Conservation (phyloP, 164 flowering plant species). For the Tetrastigma voinierianum region DNA sequence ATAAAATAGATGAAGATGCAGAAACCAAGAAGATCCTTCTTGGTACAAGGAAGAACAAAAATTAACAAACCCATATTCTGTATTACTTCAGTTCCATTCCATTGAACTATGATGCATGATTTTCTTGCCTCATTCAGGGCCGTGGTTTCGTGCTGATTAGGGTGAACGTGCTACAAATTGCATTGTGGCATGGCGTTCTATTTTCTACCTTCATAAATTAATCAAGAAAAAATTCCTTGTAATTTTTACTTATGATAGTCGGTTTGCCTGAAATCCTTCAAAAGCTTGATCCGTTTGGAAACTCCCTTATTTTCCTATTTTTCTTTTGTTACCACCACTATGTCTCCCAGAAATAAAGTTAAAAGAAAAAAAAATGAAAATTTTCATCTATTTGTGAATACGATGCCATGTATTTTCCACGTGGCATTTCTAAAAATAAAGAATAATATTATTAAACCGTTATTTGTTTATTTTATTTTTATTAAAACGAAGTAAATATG, state of each 20-base stretch:
- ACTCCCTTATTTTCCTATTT: background rate
- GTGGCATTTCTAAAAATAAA: too few relatives aligned
- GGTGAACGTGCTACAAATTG: background rate
- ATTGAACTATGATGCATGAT: background rate
- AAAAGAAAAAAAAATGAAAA: background rate
- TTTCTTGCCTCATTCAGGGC: background rate
- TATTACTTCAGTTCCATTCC: background rate
- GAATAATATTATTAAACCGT: too few relatives aligned
- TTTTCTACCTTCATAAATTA: background rate
- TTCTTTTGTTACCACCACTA: too few relatives aligned
- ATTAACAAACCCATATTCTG: background rate
- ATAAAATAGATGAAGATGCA: constrained; percentile 37
- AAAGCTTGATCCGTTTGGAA: background rate
- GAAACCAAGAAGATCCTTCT: constrained; percentile 49
- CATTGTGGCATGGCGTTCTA: background rate
- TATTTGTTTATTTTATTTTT: too few relatives aligned
- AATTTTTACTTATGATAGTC: background rate
- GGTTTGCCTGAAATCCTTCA: too few relatives aligned
- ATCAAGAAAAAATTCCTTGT: background rate
- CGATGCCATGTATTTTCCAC: too few relatives aligned
- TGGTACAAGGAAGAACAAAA: constrained; percentile 9
- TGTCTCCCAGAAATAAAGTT: too few relatives aligned
- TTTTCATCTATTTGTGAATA: too few relatives aligned
- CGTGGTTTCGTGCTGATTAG: background rate
- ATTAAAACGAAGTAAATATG: too few relatives aligned